Evolutionary conservation across 176 grass and related monocot genomes (phyloP), one percentile per base, ranked within the genome.

Genomic region (Oryza brachyantha): DNA sequence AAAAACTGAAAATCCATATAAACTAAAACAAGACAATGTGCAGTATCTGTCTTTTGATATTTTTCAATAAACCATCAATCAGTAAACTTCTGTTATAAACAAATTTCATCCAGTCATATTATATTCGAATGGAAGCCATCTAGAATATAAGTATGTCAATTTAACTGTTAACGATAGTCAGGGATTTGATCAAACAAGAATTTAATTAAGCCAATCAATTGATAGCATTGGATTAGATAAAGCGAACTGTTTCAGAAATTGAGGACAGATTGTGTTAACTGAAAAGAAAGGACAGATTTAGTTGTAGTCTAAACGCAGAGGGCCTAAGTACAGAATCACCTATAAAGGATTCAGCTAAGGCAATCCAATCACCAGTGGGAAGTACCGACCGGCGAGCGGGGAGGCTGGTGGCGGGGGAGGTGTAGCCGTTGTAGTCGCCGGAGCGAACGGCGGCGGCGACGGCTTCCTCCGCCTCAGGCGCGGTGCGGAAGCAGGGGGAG

Each of bases 401-500:
- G 10, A 77, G 54, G 8, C 29, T 10, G 3, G 60, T 68, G 17
- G 64, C 19, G 22, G 27, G 43, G 22, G 85, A 79, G 0, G 81
- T 17, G 74, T 91, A 91, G 29, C 79, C 62, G 13, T 87, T 81
- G 71, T 68, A 80, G 32, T 84, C 34, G 14, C 68, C 77, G 7
- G 85, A 91, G 26, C 70, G 85, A 21, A 91, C n/a, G 4, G 89
- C 76, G 1, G 81, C 66, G 19, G 75, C 34, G 29, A 91, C 63
- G 8, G 89, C 89, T 14, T 88, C 85, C 46, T 66, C 89, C 14
- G 85, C 89, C 61, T 64, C 57, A 12, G 71, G 64, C 5, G 81
- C 62, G 21, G 77, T 88, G 42, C 72, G 81, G 76, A 91, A 91
- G 89, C 58, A 72, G 4, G 84, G 69, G 35, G 86, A 73, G n/a